phyloP scores from a whole-genome alignment of 2,329 filamentous ascomycete species.

The Aspergillus awamori region DNA sequence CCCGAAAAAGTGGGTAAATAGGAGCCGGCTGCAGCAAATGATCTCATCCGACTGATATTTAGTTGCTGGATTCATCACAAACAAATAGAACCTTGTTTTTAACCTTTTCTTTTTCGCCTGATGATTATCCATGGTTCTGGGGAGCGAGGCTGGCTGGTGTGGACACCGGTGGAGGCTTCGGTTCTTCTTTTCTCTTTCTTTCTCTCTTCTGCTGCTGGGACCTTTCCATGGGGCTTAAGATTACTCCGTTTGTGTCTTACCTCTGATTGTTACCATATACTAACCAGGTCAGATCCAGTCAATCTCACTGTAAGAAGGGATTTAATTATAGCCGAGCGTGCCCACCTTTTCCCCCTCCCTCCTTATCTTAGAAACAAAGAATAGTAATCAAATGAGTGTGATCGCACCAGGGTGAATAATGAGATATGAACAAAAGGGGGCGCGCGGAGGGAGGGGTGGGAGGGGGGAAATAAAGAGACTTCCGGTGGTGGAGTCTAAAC shows the following conservation, averaged over 20 bases:
- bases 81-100: conserved; percentile 22
- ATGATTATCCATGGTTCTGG: conserved; percentile 27
- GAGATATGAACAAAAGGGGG: conserved; percentile 1
- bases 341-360: not conserved
- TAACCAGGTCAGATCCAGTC: not conserved
- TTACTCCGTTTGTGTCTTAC: conserved; percentile 1
- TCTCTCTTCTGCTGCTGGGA: not conserved
- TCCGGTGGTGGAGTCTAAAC: conserved; percentile 7
- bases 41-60: conserved; percentile 12
- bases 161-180: not conserved
- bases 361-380: not conserved
- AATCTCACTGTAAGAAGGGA: not conserved
- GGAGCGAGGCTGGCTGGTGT: conserved; percentile 8
- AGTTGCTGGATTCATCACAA: conserved; percentile 13
- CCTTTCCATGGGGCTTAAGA: not conserved
- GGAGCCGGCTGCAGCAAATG: conserved; percentile 14
- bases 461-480: conserved; percentile 1
- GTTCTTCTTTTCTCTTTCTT: not conserved
- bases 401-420: not conserved
- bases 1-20: conserved; percentile 11
- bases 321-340: not conserved
- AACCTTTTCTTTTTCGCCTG: conserved; percentile 25
- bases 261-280: not conserved
- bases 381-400: not conserved
- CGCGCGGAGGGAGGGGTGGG: not conserved